Evolutionary conservation across 2,329 filamentous ascomycete species (phyloP).

Genomic region (Trichoderma guizhouense): DNA sequence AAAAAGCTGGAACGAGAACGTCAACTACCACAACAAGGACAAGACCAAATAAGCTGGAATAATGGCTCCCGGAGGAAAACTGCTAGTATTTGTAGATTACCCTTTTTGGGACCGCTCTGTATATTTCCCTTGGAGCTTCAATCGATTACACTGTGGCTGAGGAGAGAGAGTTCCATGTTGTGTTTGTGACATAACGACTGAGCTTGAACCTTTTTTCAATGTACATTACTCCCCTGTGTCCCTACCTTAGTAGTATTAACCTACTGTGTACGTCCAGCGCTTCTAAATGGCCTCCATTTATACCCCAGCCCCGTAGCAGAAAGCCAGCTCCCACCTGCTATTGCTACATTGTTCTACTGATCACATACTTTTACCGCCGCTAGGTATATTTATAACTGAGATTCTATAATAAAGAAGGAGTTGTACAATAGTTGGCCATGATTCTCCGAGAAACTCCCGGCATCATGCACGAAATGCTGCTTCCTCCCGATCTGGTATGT

Average conservation of each 20-base stretch:
- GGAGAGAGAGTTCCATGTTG: not conserved
- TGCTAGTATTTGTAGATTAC: constrained; percentile 29
- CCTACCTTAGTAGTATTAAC: not conserved
- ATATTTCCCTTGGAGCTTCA: constrained; percentile 29
- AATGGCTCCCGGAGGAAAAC: constrained; percentile 20
- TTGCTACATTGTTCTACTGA: no score
- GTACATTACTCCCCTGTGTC: not conserved
- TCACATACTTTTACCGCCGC: no score
- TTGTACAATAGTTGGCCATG: not conserved
- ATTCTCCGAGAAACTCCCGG: not conserved
- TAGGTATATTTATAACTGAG: not conserved
- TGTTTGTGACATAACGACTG: not conserved
- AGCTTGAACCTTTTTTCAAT: not conserved
- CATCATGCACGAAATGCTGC: not conserved
- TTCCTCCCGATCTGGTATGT: not conserved
- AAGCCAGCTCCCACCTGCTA: not conserved
- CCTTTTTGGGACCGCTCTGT: constrained; percentile 29
- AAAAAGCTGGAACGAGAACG: constrained; percentile 81
- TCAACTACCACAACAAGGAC: constrained; percentile 98
- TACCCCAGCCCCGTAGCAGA: not conserved
- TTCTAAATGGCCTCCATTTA: not conserved
- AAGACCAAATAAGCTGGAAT: constrained; percentile 50
- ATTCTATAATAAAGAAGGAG: not conserved
- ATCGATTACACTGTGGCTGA: not conserved
- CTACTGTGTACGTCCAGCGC: not conserved